These are phyloP conservation scores for Urochloa ruziziensis DNA, from an alignment of 176 grass and related monocot species.

Conservation along the genomic window DNA sequence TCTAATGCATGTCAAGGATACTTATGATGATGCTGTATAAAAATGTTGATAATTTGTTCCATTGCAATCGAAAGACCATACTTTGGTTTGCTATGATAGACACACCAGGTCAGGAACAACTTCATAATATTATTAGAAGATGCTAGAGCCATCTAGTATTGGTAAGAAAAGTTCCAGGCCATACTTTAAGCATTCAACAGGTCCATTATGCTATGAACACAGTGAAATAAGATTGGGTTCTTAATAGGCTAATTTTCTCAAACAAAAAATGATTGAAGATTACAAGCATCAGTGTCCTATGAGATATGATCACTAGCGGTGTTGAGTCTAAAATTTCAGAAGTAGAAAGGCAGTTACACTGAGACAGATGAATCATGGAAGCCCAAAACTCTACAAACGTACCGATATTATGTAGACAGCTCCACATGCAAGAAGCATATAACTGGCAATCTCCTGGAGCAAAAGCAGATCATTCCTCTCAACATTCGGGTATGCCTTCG, in stretches of 20 bases:
- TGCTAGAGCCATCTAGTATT: no score
- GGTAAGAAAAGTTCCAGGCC: no score
- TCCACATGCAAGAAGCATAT: constrained; percentile 83
- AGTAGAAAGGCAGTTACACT: no score
- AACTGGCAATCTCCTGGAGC: constrained; percentile 85
- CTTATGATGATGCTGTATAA: background rate
- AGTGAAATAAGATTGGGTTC: no score
- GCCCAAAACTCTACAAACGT: background rate
- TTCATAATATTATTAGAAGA: no score
- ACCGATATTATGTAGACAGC: constrained; percentile 74
- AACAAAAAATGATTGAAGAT: background rate
- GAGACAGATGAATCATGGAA: background rate
- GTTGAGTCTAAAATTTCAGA: background rate
- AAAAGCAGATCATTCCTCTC: constrained; percentile 59
- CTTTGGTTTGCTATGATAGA: no score
- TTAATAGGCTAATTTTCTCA: background rate
- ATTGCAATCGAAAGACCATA: no score
- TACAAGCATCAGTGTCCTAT: background rate
- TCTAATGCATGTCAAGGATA: background rate
- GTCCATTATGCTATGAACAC: no score
- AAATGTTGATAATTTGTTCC: background rate
- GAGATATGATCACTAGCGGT: background rate
- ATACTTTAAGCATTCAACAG: no score
- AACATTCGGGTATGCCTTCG: constrained; percentile 71
- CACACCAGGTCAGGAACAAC: no score